Conservation (phyloP, 1,284 basidiomycete genomes). For the Ceraceosorus bombacis region DNA sequence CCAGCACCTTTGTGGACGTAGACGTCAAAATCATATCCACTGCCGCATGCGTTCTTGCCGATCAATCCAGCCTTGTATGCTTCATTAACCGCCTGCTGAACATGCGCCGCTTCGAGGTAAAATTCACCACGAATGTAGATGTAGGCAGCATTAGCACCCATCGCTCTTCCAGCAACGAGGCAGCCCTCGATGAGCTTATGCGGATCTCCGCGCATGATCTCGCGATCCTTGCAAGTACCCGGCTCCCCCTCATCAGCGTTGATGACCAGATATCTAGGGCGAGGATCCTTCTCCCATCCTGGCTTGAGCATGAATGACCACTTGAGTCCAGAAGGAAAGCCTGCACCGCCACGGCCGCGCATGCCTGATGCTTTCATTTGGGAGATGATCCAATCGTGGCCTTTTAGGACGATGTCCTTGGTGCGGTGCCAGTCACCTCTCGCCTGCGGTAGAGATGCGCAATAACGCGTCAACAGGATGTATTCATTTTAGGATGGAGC, state of each 20-base stretch:
- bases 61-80: conserved; percentile 87
- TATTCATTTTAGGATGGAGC: not conserved
- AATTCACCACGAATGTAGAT: conserved; percentile 99
- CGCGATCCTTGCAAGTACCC: conserved; percentile 97
- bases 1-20: conserved; percentile 95
- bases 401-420: conserved; percentile 89
- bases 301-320: conserved; percentile 99
- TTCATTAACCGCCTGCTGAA: conserved; percentile 90
- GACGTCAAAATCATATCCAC: conserved; percentile 89
- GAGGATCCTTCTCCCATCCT: conserved; percentile 86
- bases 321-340: conserved; percentile 93
- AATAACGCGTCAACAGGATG: not conserved
- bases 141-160: conserved; percentile 97
- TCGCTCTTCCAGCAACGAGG: conserved; percentile 89
- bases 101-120: conserved; percentile 83
- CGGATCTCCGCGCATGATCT: conserved; percentile 94
- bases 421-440: conserved; percentile 97
- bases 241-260: conserved; percentile 99
- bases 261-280: conserved; percentile 90
- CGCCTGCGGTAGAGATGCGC: conserved; percentile 54
- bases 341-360: conserved; percentile 90
- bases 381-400: conserved; percentile 95
- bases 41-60: conserved; percentile 84
- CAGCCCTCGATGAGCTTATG: conserved; percentile 98
- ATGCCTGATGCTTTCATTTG: conserved; percentile 92